Base-by-base conservation (phyloP, 164 flowering plant genomes). In the Vitis labrusca region DNA sequence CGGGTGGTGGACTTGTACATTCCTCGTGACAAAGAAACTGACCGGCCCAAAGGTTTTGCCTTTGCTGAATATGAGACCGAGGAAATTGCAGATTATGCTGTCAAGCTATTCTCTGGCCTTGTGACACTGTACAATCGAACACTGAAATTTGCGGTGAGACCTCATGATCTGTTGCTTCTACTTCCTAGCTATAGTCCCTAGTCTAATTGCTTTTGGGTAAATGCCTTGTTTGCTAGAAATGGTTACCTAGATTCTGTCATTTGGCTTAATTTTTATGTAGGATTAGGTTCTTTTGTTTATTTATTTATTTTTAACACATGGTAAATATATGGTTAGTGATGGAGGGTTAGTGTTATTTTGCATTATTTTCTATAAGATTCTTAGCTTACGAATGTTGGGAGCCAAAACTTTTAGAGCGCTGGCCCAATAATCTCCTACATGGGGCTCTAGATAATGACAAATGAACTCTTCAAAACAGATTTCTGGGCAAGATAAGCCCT, bases 31-130 rank as follows among this genome's bases (percentile, higher is more conserved):
- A 87, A 70, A 83, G 98, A 92, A 73, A 88, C 88, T 17, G 87
- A 83, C 55, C 82, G 80, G 44, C 83, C 83, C n/a, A 91, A 89
- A 81, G 97, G 97, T 30, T 91, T 14, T 80, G 98, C 97, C 17
- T 94, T 94, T 82, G 97, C 90, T 0, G 91, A 92, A 73, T 94
- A 92, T 79, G 97, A 92, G 79, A 73, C 88, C 10, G 90, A 88
- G 60, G 97, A 94, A 78, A 81, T 84, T 51, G 97, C 98, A 0
- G 76, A 86, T 1, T 94, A 92, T 79, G 97, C 97, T 58, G 92
- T 92, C 32, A 85, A 68, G 85, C 95, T 94, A 61, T 92, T 94
- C 80, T 80, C 91, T 63, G 97, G 98, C 60, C 92, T 92, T 51
- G 96, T 94, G 23, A 81, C 83, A 66, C 88, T 94, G 48, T 79